Conservation (phyloP, 805 yeast species). For the Scheffersomyces coipomensis region DNA sequence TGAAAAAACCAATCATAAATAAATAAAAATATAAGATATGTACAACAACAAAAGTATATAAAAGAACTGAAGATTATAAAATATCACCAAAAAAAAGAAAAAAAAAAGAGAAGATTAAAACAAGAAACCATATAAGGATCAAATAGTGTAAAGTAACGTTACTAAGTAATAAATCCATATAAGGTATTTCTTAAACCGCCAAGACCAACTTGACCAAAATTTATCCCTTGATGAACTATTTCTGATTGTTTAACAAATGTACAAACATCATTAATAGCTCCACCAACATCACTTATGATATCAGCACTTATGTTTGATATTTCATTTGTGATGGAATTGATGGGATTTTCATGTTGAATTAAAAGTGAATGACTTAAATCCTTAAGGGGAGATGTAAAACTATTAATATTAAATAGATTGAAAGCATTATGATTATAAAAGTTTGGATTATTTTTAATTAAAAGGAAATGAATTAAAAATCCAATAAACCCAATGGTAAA, state of each 20-base stretch:
- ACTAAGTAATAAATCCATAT: constrained; percentile 17
- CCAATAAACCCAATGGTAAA: constrained; percentile 41
- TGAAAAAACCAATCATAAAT: too few relatives aligned
- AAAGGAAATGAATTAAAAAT: constrained; percentile 31
- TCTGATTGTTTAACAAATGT: constrained; percentile 15
- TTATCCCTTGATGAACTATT: constrained; percentile 14
- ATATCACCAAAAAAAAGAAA: neutral
- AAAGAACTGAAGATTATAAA: neutral
- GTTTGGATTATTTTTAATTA: constrained; percentile 20
- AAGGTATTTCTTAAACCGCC: constrained; percentile 30
- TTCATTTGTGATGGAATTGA: constrained; percentile 7
- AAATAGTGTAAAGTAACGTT: too few relatives aligned
- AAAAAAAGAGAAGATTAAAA: neutral
- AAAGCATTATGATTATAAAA: constrained; percentile 7
- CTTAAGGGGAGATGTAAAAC: constrained; percentile 2
- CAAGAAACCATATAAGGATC: neutral
- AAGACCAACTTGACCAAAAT: constrained; percentile 30
- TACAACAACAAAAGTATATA: neutral
- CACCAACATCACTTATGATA: constrained; percentile 8
- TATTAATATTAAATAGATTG: constrained; percentile 3
- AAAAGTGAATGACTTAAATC: constrained; percentile 2
- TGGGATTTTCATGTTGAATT: constrained; percentile 6
- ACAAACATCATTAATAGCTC: constrained; percentile 9
- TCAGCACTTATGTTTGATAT: constrained; percentile 8
- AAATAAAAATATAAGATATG: neutral